Evolutionary conservation across 1,284 basidiomycete species (phyloP).

Genomic region (Cutaneotrichosporon sp.): DNA sequence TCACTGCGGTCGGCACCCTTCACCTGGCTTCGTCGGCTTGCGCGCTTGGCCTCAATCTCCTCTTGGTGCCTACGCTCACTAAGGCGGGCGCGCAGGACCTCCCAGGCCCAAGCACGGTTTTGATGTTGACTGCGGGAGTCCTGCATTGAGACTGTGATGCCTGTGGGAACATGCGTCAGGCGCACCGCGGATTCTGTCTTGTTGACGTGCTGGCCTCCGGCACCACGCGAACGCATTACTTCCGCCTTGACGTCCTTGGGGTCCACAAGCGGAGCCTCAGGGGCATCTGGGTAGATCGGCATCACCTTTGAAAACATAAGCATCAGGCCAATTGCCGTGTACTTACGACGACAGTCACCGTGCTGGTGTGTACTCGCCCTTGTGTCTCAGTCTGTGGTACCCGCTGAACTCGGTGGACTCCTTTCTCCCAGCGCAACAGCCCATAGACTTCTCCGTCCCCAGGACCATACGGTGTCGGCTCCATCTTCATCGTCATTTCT

Average conservation of each 20-base stretch:
- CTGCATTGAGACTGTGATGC: constrained; percentile 96
- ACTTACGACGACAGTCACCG: constrained; percentile 76
- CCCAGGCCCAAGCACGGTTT: constrained; percentile 84
- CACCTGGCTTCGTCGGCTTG: constrained; percentile 65
- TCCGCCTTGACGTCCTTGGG: constrained; percentile 85
- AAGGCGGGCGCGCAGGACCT: constrained; percentile 74
- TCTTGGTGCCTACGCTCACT: constrained; percentile 69
- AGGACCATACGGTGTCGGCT: constrained; percentile 53
- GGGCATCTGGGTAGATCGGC: constrained; percentile 54
- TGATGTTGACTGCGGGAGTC: constrained; percentile 93
- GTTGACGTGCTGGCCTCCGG: constrained; percentile 98
- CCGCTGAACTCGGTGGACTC: constrained; percentile 92
- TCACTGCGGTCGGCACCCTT: constrained; percentile 77
- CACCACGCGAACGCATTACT: constrained; percentile 90
- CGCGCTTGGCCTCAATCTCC: constrained; percentile 67
- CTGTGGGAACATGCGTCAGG: constrained; percentile 86
- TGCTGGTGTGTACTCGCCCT: constrained; percentile 88
- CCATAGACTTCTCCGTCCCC: constrained; percentile 76
- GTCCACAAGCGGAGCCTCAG: constrained; percentile 56
- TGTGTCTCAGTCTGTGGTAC: constrained; percentile 83
- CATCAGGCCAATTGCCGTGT: no score
- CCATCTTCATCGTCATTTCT: constrained; percentile 65
- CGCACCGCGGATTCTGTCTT: constrained; percentile 98
- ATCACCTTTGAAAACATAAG: constrained; percentile 32
- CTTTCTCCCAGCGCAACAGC: constrained; percentile 78